These are phyloP conservation scores for Cutaneotrichosporon sp. DNA, from an alignment of 1,284 basidiomycete species.

Conservation along the genomic window DNA sequence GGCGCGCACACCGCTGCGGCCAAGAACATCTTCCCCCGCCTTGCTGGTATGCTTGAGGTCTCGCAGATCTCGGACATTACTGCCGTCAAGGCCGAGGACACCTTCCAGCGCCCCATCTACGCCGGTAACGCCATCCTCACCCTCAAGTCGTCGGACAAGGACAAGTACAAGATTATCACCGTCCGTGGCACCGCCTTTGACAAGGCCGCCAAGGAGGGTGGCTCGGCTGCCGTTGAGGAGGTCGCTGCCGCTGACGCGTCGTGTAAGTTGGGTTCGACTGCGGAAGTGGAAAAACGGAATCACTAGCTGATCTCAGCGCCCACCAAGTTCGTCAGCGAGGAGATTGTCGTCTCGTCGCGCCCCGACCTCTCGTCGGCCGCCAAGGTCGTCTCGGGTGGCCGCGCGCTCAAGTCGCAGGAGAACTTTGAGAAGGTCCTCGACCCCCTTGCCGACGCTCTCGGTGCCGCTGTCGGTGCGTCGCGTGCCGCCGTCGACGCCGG, in stretches of 20 bases:
- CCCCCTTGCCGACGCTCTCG: conserved; percentile 88
- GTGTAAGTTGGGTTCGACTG: conserved; percentile 48
- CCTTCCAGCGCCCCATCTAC: conserved; percentile 92
- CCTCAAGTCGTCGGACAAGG: conserved; percentile 68
- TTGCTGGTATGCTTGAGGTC: conserved; percentile 81
- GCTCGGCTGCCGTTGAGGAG: conserved; percentile 62
- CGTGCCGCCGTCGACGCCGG: conserved; percentile 97
- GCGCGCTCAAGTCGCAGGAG: conserved; percentile 91
- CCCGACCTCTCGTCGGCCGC: conserved; percentile 87
- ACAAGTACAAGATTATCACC: conserved; percentile 87
- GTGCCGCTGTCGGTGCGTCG: conserved; percentile 94
- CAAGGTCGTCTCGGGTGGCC: conserved; percentile 90
- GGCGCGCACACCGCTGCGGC: conserved; percentile 73
- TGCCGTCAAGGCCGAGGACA: conserved; percentile 72
- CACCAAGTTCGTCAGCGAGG: conserved; percentile 78
- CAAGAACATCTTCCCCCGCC: conserved; percentile 77
- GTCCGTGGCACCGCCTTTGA: conserved; percentile 93
- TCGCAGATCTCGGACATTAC: conserved; percentile 88
- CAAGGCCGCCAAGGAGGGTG: conserved; percentile 60
- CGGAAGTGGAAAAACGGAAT: neutral
- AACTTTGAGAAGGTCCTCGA: conserved; percentile 86
- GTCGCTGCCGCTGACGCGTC: conserved; percentile 68
- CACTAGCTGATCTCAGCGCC: conserved; percentile 41
- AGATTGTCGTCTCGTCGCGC: conserved; percentile 84
- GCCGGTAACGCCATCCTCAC: conserved; percentile 97